Evolutionary conservation across 2,329 filamentous ascomycete species (phyloP), one percentile per base, ranked within the genome.

Genomic region (Verticillium tricorpus): DNA sequence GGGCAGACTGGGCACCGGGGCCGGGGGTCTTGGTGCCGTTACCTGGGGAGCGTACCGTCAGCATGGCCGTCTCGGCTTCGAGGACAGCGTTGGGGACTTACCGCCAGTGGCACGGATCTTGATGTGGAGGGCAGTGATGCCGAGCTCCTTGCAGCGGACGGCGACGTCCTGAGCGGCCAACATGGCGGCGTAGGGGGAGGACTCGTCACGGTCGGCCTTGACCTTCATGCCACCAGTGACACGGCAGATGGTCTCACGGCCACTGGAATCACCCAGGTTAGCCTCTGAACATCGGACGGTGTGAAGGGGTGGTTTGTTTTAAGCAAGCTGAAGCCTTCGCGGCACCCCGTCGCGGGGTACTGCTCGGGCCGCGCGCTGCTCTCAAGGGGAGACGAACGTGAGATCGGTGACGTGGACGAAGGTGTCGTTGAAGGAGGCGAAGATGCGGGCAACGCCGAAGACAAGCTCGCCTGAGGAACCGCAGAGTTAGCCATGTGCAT

Each of bases 151-250:
- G 84, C 85, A 87, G 82, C 95, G 92, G 79, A 87, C 84, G 76
- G 95, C 95, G 78, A 96, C 93, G 80, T 97, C 93, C 88, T 99
- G 95, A 71, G 95, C 95, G 83, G 95, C 95, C 91, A 99, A 93
- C 95, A 99, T 99, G 84, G 95, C 95, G 76, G 95, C 95, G 88
- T 99, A 99, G 75, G 95, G 95, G 72, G 95, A 98, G 76, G 94
- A 98, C 87, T 99, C 95, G 85, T 99, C 95, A 88, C 95, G 94
- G 79, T 99, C 93, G 82, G 93, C 93, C 91, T 99, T 99, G 89
- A 99, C 95, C 89, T 99, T 99, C 95, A 99, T 99, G 79, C 96
- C 96, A 85, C 96, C 95, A 76, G 96, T 99, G 73, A 99, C 94
- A 92, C 95, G 93, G 89, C 89, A 92, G 86, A 99, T 97, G 84